Conservation (phyloP, 129 eudicot species). For the Pseudognaphalium luteoalbum region DNA sequence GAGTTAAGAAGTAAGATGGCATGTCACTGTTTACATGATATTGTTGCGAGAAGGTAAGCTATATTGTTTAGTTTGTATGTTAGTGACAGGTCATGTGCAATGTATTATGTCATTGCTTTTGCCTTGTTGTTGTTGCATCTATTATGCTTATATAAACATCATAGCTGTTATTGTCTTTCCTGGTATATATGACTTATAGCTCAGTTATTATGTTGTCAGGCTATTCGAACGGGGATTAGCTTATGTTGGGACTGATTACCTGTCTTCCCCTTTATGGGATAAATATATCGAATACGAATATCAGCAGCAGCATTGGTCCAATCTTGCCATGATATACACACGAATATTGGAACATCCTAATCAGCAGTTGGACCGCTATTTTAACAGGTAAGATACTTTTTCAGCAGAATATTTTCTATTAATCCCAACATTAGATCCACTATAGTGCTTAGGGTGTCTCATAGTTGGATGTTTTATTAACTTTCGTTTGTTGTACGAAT, state of each 20-base stretch:
- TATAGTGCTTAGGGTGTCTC: neutral
- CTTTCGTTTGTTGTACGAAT: neutral
- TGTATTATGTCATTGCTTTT: slow-evolving; percentile 29
- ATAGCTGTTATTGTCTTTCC: neutral
- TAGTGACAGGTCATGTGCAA: slow-evolving; percentile 37
- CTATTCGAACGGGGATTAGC: slow-evolving; percentile 91
- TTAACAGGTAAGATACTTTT: slow-evolving; percentile 57
- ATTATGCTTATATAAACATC: slow-evolving; percentile 20
- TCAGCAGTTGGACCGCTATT: slow-evolving; percentile 97
- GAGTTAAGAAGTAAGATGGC: slow-evolving; percentile 11
- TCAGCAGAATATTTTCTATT: neutral
- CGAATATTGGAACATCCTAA: slow-evolving; percentile 87
- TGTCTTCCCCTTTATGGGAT: slow-evolving; percentile 91
- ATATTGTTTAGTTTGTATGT: slow-evolving; percentile 42
- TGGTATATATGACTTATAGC: slow-evolving; percentile 14
- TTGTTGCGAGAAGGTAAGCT: slow-evolving; percentile 39
- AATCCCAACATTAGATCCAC: neutral
- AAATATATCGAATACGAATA: slow-evolving; percentile 91
- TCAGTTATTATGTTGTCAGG: slow-evolving; percentile 53
- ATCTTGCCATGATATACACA: slow-evolving; percentile 81
- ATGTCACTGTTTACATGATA: slow-evolving; percentile 49
- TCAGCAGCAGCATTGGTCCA: slow-evolving; percentile 83
- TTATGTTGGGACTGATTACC: slow-evolving; percentile 94
- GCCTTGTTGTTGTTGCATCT: slow-evolving; percentile 25
- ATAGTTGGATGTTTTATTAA: neutral